Evolutionary conservation across 1,139 yeast species (phyloP).

Genomic region (Meyerozyma athensensis): DNA sequence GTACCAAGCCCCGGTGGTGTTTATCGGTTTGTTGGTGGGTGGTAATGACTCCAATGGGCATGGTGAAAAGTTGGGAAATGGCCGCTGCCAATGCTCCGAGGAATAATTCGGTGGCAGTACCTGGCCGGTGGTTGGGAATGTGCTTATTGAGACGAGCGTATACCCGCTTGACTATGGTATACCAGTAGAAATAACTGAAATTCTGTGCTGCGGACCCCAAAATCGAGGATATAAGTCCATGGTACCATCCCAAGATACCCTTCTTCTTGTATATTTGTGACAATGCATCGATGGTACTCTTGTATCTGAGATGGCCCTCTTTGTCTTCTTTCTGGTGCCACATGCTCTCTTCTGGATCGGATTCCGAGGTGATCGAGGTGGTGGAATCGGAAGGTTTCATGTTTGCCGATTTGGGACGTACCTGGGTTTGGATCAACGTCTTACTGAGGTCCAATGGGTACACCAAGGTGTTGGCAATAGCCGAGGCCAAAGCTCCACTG

Average conservation of each 20-base stretch:
- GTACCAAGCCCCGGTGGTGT: constrained; percentile 36
- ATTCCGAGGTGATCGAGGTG: constrained; percentile 1
- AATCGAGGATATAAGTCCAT: constrained; percentile 66
- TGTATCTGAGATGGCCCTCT: constrained; percentile 39
- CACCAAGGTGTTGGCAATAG: constrained; percentile 72
- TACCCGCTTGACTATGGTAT: constrained; percentile 62
- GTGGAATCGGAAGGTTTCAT: constrained; percentile 10
- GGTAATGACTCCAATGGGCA: constrained; percentile 78
- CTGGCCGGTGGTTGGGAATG: constrained; percentile 36
- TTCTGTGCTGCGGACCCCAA: constrained; percentile 75
- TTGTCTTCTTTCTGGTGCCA: constrained; percentile 16
- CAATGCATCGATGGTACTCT: constrained; percentile 61
- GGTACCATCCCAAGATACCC: constrained; percentile 72
- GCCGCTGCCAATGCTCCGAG: constrained; percentile 86
- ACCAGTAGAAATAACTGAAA: constrained; percentile 86
- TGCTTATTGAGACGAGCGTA: constrained; percentile 45
- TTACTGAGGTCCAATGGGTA: constrained; percentile 73
- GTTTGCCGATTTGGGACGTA: constrained; percentile 17
- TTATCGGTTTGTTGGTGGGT: constrained; percentile 76
- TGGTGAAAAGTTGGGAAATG: constrained; percentile 74
- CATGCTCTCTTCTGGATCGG: constrained; percentile 24
- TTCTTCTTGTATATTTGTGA: constrained; percentile 49
- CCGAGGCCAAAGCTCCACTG: constrained; percentile 83
- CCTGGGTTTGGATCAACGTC: constrained; percentile 70
- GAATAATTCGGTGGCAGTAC: constrained; percentile 67